These are phyloP conservation scores for Marchantia polymorpha DNA, from an alignment of 225 moss, liverwort and hornwort species.

Conservation along the genomic window DNA sequence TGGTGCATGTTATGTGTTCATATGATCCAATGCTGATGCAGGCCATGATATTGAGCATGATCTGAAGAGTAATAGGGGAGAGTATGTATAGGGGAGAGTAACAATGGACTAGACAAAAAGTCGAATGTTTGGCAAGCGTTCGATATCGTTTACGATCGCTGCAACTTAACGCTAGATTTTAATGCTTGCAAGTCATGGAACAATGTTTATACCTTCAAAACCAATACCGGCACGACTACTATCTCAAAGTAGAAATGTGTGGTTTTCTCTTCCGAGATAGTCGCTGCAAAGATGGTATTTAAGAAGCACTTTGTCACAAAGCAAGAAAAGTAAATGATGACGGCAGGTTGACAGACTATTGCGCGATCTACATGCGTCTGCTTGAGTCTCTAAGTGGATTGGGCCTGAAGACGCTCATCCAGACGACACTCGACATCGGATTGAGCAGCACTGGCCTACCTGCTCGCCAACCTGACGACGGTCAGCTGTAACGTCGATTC, in stretches of 20 bases:
- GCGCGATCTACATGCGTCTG: neutral
- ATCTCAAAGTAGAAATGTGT: slow-evolving; percentile 1
- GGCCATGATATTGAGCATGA: too few relatives aligned
- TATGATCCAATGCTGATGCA: too few relatives aligned
- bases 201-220: slow-evolving; percentile 13
- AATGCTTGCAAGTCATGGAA: too few relatives aligned
- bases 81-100: neutral
- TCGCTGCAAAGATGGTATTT: too few relatives aligned
- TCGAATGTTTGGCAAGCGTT: slow-evolving; percentile 4
- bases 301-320: neutral
- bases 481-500: too few relatives aligned
- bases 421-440: neutral
- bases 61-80: slow-evolving; percentile 6
- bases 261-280: neutral
- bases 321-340: neutral
- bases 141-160: neutral
- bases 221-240: neutral
- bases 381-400: neutral
- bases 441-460: neutral
- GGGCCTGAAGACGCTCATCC: slow-evolving; percentile 2
- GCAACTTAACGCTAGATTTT: neutral
- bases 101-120: neutral
- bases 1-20: too few relatives aligned
- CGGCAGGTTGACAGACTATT: neutral
- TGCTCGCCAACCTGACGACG: too few relatives aligned